These are phyloP conservation scores for Exsudoporus frostii DNA, from an alignment of 768 basidiomycete genomes.

Conservation along the genomic window DNA sequence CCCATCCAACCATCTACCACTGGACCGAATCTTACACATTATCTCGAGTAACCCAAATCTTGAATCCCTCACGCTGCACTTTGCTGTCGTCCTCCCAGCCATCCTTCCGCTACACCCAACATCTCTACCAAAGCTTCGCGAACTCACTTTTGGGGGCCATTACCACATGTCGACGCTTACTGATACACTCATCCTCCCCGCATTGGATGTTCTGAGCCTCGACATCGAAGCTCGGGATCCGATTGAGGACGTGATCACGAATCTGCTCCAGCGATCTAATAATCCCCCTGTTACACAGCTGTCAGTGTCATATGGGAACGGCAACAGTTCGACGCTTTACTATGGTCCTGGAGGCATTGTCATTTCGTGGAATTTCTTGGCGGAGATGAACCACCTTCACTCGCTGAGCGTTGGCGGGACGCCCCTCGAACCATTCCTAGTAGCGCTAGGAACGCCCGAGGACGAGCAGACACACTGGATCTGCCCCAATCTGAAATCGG, in stretches of 20 bases:
- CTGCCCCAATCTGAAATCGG: constrained; percentile 57
- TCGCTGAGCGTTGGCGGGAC: constrained; percentile 63
- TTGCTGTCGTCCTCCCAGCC: constrained; percentile 56
- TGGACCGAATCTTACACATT: constrained; percentile 70
- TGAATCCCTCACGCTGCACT: constrained; percentile 55
- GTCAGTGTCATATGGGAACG: constrained; percentile 56
- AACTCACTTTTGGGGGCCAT: constrained; percentile 63
- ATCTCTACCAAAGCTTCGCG: constrained; percentile 52
- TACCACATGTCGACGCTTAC: constrained; percentile 58
- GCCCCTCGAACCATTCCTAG: constrained; percentile 60
- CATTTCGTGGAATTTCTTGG: constrained; percentile 65
- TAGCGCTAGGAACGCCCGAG: constrained; percentile 55
- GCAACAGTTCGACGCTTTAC: constrained; percentile 43
- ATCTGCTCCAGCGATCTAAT: constrained; percentile 57
- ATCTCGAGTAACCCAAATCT: constrained; percentile 56
- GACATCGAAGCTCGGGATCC: constrained; percentile 76
- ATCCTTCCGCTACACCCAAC: constrained; percentile 59
- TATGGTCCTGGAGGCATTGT: constrained; percentile 57
- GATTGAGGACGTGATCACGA: constrained; percentile 66
- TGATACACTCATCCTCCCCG: constrained; percentile 58
- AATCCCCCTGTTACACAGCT: constrained; percentile 56
- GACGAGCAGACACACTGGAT: constrained; percentile 58
- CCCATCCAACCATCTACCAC: constrained; percentile 56
- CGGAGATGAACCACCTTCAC: constrained; percentile 54
- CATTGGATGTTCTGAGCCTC: constrained; percentile 54